Evolutionary conservation across 805 yeast species (phyloP).

Genomic region (Pichia phayaonensis): DNA sequence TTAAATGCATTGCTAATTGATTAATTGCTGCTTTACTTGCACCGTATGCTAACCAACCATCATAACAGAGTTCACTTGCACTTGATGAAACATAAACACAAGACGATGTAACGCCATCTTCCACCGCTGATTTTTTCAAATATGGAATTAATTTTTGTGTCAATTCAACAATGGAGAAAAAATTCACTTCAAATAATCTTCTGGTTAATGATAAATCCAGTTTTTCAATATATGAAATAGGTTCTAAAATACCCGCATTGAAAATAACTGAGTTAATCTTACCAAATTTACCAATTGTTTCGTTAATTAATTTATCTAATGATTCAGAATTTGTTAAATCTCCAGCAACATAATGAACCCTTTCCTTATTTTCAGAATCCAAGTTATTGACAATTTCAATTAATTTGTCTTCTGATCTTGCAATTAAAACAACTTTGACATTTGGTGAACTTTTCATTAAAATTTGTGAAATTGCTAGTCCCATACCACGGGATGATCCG

Average conservation of each 20-base stretch:
- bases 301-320: conserved; percentile 4
- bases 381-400: conserved; percentile 26
- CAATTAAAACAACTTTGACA: conserved; percentile 56
- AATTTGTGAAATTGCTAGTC: conserved; percentile 56
- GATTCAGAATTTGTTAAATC: conserved; percentile 44
- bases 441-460: conserved; percentile 32
- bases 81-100: conserved; percentile 77
- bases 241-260: conserved; percentile 80
- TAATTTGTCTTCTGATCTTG: conserved; percentile 53
- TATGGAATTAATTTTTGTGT: conserved; percentile 44
- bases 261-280: conserved; percentile 57
- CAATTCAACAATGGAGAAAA: conserved; percentile 65
- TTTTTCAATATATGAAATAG: conserved; percentile 51
- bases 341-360: conserved; percentile 48
- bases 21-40: conserved; percentile 87
- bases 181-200: conserved; percentile 61
- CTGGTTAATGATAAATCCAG: conserved; percentile 48
- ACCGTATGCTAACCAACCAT: conserved; percentile 91
- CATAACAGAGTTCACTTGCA: conserved; percentile 57
- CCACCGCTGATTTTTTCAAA: conserved; percentile 39
- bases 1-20: conserved; percentile 60
- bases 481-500: conserved; percentile 76
- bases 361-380: conserved; percentile 39
- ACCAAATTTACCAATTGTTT: conserved; percentile 35
- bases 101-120: conserved; percentile 4